These are phyloP conservation scores for Eucalyptus camaldulensis DNA, from an alignment of 345 rosid species.

Conservation along the genomic window DNA sequence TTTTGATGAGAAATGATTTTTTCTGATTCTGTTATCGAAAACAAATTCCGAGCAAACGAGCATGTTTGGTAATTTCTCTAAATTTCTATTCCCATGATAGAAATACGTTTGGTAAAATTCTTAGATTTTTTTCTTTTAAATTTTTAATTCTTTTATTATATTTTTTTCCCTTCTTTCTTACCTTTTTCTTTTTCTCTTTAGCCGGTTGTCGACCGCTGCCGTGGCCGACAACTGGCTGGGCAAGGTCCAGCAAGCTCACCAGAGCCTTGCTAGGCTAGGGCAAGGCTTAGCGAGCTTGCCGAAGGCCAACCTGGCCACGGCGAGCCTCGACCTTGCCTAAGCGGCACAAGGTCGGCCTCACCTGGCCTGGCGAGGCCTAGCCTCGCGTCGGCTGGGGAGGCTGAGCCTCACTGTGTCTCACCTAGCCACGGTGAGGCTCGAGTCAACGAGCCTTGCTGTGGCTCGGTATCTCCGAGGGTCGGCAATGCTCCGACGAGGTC, in stretches of 20 bases:
- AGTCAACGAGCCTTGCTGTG: rapidly evolving
- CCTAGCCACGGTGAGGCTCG: rapidly evolving
- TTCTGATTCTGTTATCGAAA: rapidly evolving
- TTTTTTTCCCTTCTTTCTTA: rapidly evolving
- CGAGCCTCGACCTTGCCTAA: too few relatives aligned
- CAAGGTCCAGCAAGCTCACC: rapidly evolving
- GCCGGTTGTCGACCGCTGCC: rapidly evolving
- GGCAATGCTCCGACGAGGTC: rapidly evolving
- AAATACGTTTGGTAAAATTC: too few relatives aligned
- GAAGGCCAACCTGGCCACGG: rapidly evolving
- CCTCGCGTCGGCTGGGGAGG: rapidly evolving
- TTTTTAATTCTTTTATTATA: too few relatives aligned
- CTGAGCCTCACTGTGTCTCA: rapidly evolving
- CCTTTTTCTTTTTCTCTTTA: too few relatives aligned
- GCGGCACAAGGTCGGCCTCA: rapidly evolving
- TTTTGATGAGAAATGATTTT: too few relatives aligned
- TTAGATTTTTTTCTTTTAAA: too few relatives aligned
- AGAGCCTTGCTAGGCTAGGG: too few relatives aligned
- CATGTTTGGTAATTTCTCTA: too few relatives aligned
- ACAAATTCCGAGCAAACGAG: rapidly evolving
- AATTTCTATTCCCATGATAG: rapidly evolving
- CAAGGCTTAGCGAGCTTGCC: rapidly evolving
- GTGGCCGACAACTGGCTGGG: rapidly evolving
- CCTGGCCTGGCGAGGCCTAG: rapidly evolving
- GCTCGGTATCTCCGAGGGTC: too few relatives aligned